Percentiles rank a stretch among this genome's conserved stretches.
Evolutionary conservation across 345 rosid genomes (phyloP).

Genomic region (Eucalyptus curtisii): DNA sequence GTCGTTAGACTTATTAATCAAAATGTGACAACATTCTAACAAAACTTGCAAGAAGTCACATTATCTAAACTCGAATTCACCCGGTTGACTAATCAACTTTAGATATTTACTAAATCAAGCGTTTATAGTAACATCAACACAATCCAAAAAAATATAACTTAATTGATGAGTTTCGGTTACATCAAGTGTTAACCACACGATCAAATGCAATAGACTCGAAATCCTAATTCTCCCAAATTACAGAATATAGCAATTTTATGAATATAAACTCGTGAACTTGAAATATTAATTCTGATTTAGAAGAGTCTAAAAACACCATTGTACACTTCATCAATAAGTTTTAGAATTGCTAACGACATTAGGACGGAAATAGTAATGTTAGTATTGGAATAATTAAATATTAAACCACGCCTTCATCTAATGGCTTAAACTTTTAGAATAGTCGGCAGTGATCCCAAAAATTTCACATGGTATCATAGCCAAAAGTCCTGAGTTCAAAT

Average conservation of each 20-base stretch:
- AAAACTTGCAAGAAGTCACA: neutral
- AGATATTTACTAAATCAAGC: neutral
- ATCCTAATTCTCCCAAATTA: neutral
- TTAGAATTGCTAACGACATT: neutral
- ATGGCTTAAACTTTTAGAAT: fast-evolving
- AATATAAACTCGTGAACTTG: neutral
- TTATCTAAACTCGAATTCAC: neutral
- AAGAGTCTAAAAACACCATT: neutral
- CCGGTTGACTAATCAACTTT: neutral
- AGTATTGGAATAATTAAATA: neutral
- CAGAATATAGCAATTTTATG: neutral
- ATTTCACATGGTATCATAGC: too few species aligned
- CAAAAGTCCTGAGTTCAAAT: too few species aligned
- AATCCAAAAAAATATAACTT: neutral
- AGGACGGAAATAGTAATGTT: neutral
- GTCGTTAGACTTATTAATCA: neutral
- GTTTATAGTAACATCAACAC: neutral
- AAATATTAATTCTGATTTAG: neutral
- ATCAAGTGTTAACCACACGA: neutral
- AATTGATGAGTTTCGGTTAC: neutral
- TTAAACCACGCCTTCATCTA: fast-evolving
- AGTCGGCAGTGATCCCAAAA: fast-evolving
- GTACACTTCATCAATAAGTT: neutral
- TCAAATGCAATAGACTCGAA: neutral
- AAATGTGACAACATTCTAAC: neutral